Evolutionary conservation across 352 stramenopile genomes (phyloP).

Genomic region (Phytophthora nicotianae): DNA sequence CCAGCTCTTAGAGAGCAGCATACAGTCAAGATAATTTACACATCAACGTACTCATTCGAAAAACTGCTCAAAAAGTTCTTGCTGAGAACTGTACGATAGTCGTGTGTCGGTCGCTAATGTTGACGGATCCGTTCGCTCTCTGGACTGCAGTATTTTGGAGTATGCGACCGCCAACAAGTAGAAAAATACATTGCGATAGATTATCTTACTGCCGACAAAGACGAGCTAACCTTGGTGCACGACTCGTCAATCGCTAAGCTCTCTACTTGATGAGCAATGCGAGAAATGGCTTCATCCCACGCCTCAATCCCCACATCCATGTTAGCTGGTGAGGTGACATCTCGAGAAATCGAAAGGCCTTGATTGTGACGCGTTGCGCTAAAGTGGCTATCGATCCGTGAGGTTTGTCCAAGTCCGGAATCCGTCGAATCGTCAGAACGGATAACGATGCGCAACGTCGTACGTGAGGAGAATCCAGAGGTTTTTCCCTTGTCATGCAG

Average conservation of each 20-base stretch:
- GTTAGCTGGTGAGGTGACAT: background rate
- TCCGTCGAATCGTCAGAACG: background rate
- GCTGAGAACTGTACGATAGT: conserved; percentile 6
- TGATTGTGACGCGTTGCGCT: conserved; percentile 14
- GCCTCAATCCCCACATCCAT: conserved; percentile 14
- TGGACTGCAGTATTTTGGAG: too few relatives aligned
- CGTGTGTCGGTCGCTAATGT: conserved; percentile 7
- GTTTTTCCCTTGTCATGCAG: background rate
- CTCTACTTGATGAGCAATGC: conserved; percentile 30
- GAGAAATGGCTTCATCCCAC: conserved; percentile 26
- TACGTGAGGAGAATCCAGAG: conserved; percentile 2
- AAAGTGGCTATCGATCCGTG: conserved; percentile 28
- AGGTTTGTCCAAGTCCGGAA: background rate
- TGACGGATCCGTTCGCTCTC: too few relatives aligned
- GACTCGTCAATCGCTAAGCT: conserved; percentile 29
- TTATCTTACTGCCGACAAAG: background rate
- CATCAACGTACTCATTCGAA: conserved; percentile 6
- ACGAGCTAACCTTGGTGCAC: background rate
- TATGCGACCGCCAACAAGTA: too few relatives aligned
- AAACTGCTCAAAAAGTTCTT: conserved; percentile 17
- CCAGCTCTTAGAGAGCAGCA: background rate
- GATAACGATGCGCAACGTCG: conserved; percentile 22
- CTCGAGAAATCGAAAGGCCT: background rate
- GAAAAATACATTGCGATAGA: background rate
- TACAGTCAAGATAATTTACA: conserved; percentile 6